phyloP scores from a whole-genome alignment of 2,329 filamentous ascomycete species.

The Cordyceps cicadae region DNA sequence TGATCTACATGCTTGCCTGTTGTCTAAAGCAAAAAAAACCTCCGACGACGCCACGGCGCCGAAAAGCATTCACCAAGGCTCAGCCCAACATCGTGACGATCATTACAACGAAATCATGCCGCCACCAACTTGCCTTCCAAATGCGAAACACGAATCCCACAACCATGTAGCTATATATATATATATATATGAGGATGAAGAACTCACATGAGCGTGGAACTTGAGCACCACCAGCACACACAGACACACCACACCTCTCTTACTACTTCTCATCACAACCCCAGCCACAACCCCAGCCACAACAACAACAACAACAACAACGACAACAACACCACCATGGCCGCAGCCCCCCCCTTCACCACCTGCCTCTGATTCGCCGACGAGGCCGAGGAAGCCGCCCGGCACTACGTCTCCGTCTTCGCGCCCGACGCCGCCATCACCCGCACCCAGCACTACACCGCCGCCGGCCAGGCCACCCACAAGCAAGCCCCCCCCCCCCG shows the following conservation, averaged over 20 bases:
- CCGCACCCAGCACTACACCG: conserved; percentile 23
- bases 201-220: background rate
- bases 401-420: conserved; percentile 34
- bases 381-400: conserved; percentile 33
- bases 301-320: background rate
- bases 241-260: too few species aligned
- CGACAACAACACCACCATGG: background rate
- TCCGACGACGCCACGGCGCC: background rate
- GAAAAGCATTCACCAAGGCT: background rate
- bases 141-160: background rate
- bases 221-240: background rate
- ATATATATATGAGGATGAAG: background rate
- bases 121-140: background rate
- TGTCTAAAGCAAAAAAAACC: background rate
- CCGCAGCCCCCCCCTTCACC: conserved; percentile 14
- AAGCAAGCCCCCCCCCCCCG: background rate
- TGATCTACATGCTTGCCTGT: background rate
- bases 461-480: conserved; percentile 20
- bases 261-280: background rate
- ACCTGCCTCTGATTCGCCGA: conserved; percentile 34
- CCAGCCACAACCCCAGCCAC: too few species aligned
- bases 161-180: background rate
- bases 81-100: background rate
- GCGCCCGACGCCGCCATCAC: conserved; percentile 27
- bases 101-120: background rate